Evolutionary conservation across 108 stramenopile genomes (phyloP), one percentile per base, ranked within the genome.

Genomic region (Epipyxis sp.): DNA sequence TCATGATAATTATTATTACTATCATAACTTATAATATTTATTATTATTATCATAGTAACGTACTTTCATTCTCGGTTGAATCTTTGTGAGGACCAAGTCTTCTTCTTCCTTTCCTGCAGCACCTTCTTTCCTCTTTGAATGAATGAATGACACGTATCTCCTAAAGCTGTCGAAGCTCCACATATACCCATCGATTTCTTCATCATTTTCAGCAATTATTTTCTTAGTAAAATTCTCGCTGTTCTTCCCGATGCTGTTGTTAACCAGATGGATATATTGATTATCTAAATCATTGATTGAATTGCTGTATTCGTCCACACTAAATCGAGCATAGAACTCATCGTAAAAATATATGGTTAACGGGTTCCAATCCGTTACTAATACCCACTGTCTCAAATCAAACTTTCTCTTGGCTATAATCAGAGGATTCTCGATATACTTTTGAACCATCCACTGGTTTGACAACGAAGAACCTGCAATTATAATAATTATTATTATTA

Each of bases 341-440:
- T 87, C 80, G 77, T 84, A 88, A 45, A 89, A 88, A 54, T 76
- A 89, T 35, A 89, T 82, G 10, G 86, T 88, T 54, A 89, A 83
- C 0, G 89, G 89, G 81, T 88, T 88, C 86, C 86, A 89, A 72
- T 85, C 82, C 2, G 84, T 85, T 10, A 90, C 88, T 20, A 88
- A 81, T 0, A 88, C 87, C 89, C 89, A 90, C 59, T 89, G 87
- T 2, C 89, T 69, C 30, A 90, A 76, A 84, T 90, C 89, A 45
- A 90, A 89, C 84, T 90, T 90, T 0, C 88, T 58, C 42, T 72
- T 20, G 1, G 86, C 82, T 29, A 89, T 76, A 40, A 87, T 80
- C 34, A 90, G 65, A 1, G 88, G 87, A 72, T 86, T 86, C 81
- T 90, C 89, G 43, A 90, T 88, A 85, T 90, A 90, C 78, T 90